Conservation (phyloP, 148 eudicot species). For the Heliamphora exappendiculata region DNA sequence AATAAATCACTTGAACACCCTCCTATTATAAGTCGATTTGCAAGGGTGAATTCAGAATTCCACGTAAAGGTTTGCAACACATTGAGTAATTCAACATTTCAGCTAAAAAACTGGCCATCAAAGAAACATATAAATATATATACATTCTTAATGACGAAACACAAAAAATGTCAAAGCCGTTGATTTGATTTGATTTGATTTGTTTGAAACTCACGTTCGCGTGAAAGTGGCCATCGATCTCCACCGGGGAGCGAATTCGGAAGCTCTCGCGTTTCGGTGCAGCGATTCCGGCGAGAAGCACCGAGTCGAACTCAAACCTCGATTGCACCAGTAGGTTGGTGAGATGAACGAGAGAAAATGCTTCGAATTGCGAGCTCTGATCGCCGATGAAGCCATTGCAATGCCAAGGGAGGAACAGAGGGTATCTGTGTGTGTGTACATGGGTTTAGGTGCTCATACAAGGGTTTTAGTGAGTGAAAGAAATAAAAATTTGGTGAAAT, state of each 20-base stretch:
- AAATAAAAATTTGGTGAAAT: too few species aligned
- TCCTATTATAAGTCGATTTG: too few species aligned
- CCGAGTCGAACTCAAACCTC: slow-evolving; percentile 22
- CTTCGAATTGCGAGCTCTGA: slow-evolving; percentile 3
- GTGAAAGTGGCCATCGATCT: slow-evolving; percentile 85
- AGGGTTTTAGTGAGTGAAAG: background rate
- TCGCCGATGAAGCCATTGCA: slow-evolving; percentile 8
- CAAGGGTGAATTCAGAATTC: too few species aligned
- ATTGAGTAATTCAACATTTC: background rate
- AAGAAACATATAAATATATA: background rate
- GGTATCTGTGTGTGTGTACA: too few species aligned
- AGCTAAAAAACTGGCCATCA: background rate
- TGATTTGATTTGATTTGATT: too few species aligned
- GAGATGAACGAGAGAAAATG: slow-evolving; percentile 3
- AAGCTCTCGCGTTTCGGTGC: slow-evolving; percentile 20
- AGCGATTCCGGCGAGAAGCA: slow-evolving; percentile 21
- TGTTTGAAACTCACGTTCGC: slow-evolving; percentile 42
- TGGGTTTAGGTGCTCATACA: background rate
- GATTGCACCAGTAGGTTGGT: slow-evolving; percentile 12
- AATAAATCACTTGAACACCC: background rate
- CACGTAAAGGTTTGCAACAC: background rate
- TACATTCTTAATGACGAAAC: background rate
- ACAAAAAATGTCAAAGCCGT: background rate
- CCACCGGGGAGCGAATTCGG: slow-evolving; percentile 22
- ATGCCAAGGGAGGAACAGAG: background rate